Evolutionary conservation across 2,329 filamentous ascomycete species (phyloP).

Genomic region (Aspergillus phoenicis): DNA sequence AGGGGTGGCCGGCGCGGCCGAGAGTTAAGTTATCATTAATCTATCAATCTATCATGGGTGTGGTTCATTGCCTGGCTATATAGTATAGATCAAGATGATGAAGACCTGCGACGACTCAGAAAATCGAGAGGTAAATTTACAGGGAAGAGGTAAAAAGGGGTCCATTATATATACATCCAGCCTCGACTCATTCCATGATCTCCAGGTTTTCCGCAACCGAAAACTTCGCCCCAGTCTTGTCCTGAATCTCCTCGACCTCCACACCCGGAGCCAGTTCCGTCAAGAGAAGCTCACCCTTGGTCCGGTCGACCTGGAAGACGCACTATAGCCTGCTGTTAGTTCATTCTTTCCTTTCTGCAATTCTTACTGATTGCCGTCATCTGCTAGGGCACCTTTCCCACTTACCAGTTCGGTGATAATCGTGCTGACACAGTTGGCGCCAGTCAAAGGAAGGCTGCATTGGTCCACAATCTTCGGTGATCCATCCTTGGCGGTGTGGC

Average conservation of each 20-base stretch:
- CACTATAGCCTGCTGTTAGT: conserved; percentile 55
- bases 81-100: too few relatives aligned
- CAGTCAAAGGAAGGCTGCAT: conserved; percentile 67
- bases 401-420: conserved; percentile 73
- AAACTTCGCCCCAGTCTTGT: conserved; percentile 72
- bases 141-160: neutral
- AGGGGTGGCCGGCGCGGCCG: too few relatives aligned
- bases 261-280: conserved; percentile 72
- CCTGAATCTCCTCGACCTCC: conserved; percentile 66
- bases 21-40: too few relatives aligned
- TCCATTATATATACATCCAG: neutral
- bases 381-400: conserved; percentile 18
- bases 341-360: neutral
- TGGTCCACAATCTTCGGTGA: conserved; percentile 66
- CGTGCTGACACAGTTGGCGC: conserved; percentile 67
- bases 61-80: too few relatives aligned
- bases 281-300: conserved; percentile 50
- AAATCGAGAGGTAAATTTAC: neutral
- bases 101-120: too few relatives aligned
- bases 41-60: too few relatives aligned
- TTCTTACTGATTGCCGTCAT: neutral
- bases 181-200: conserved; percentile 45
- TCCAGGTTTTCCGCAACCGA: conserved; percentile 61
- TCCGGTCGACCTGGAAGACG: conserved; percentile 73
- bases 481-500: conserved; percentile 70